These are phyloP conservation scores for Aspergillus uvarum DNA, from an alignment of 2,329 filamentous ascomycete genomes.

Conservation along the genomic window DNA sequence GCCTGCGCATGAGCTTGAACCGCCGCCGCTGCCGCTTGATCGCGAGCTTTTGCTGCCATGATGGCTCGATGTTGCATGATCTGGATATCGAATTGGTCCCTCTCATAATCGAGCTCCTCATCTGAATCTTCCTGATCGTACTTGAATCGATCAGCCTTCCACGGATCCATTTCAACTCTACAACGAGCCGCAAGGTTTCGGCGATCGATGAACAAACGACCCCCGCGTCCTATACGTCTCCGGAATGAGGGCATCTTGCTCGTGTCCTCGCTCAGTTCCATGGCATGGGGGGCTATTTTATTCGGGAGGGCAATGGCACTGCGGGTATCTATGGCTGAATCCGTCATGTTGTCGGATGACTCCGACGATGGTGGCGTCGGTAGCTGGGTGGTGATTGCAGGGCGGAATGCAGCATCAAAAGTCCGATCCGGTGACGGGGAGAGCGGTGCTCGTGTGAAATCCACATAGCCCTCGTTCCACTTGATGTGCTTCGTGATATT, in stretches of 20 bases:
- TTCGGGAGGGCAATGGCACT: slow-evolving; percentile 35
- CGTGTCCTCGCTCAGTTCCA: slow-evolving; percentile 46
- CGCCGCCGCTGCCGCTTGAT: slow-evolving; percentile 44
- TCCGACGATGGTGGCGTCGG: slow-evolving; percentile 52
- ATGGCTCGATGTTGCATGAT: slow-evolving; percentile 58
- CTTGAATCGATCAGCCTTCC: slow-evolving; percentile 71
- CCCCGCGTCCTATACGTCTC: slow-evolving; percentile 78
- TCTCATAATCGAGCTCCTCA: slow-evolving; percentile 69
- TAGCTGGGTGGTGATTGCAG: slow-evolving; percentile 66
- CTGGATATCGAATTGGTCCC: slow-evolving; percentile 66
- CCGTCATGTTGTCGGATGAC: slow-evolving; percentile 47
- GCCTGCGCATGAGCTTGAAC: slow-evolving; percentile 42
- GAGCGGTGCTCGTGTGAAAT: slow-evolving; percentile 81
- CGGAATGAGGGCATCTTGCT: slow-evolving; percentile 67
- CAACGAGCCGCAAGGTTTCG: slow-evolving; percentile 62
- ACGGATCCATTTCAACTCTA: slow-evolving; percentile 48
- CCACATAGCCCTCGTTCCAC: slow-evolving; percentile 88
- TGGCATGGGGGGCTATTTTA: slow-evolving; percentile 43
- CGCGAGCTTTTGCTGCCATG: slow-evolving; percentile 47
- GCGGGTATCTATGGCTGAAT: slow-evolving; percentile 36
- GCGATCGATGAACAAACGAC: slow-evolving; percentile 84
- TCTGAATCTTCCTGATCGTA: slow-evolving; percentile 84
- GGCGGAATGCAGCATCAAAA: slow-evolving; percentile 64
- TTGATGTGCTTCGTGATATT: slow-evolving; percentile 84
- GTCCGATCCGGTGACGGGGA: slow-evolving; percentile 70